Conservation (phyloP, 305 asterid species). For the Solanum hybrid region DNA sequence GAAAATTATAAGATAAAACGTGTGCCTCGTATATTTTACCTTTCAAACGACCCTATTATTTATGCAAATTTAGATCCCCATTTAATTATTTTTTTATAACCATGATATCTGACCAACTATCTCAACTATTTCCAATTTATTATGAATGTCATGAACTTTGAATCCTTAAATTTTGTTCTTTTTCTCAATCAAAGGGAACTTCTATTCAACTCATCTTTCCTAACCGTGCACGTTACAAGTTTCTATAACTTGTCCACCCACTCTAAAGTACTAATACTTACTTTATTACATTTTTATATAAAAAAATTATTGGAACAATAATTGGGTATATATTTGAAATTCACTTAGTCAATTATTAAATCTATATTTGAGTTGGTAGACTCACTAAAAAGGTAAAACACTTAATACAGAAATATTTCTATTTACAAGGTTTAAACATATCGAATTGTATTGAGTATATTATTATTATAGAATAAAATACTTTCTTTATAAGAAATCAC, state of each 20-base stretch:
- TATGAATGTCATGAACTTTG: background rate
- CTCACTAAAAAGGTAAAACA: background rate
- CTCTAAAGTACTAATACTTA: background rate
- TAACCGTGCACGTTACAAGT: conserved; percentile 1
- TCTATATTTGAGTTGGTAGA: background rate
- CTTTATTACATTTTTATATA: background rate
- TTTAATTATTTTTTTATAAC: too few species aligned
- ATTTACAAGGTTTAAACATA: background rate
- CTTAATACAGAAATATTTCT: background rate
- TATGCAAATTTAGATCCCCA: background rate
- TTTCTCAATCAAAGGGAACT: background rate
- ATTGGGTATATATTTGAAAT: background rate
- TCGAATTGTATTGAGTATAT: background rate
- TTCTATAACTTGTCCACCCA: background rate
- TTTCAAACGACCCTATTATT: background rate
- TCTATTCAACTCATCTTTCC: background rate
- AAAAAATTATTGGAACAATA: background rate
- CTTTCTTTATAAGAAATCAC: too few species aligned
- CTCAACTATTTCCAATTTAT: background rate
- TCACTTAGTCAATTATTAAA: background rate
- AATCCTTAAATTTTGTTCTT: background rate
- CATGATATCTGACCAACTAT: background rate
- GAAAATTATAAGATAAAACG: background rate
- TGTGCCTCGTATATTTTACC: background rate
- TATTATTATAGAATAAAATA: too few species aligned